Base-by-base conservation (phyloP, 2,329 filamentous ascomycete genomes). In the Emmonsia crescens region DNA sequence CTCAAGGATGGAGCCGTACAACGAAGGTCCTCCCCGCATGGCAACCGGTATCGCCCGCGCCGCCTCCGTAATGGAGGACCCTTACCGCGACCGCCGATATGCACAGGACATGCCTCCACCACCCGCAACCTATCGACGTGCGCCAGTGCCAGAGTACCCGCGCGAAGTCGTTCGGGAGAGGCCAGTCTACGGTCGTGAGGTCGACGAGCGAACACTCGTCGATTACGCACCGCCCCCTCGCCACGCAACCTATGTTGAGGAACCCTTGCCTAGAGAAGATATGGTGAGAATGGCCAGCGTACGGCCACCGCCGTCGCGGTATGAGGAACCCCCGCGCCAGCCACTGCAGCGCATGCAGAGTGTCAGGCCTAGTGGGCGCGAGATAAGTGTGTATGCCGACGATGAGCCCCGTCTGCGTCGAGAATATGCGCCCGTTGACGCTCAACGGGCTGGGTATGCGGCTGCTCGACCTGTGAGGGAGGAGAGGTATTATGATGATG, bases 211-310 rank as follows among this genome's bases (percentile, higher is more conserved):
- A 48, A 74, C 76, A 64, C 68, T 78, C 19, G 67, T 74, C 52
- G 76, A 78, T 55, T 78, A 77, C 61, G 63, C 73, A 33, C 64
- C 70, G n/a, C 52, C 52, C 38, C 72, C 72, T 19, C 75, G 66
- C 24, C 44, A 68, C 46, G 64, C 70, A 29, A 68, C 74, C 8
- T 78, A 77, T 59, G 74, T 87, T 51, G 91, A 91, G 67, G 89
- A 93, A 69, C 64, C 82, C 79, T 44, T 82, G 79, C 75, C 81
- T 2, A 76, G 80, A 42, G 83, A 85, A 61, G 84, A 84, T 64
- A 69, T 82, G 49, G 68, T 81, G 49, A 77, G 85, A 61, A 77
- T 84, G 38, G 71, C 82, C 8, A 88, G 85, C 69, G 81, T 84
- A 40, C 81, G 84, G 55, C 85, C 86, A 24, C 73, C 76, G n/a